Base-by-base conservation (phyloP, 2,329 filamentous ascomycete genomes). In the Epichloe scottii region DNA sequence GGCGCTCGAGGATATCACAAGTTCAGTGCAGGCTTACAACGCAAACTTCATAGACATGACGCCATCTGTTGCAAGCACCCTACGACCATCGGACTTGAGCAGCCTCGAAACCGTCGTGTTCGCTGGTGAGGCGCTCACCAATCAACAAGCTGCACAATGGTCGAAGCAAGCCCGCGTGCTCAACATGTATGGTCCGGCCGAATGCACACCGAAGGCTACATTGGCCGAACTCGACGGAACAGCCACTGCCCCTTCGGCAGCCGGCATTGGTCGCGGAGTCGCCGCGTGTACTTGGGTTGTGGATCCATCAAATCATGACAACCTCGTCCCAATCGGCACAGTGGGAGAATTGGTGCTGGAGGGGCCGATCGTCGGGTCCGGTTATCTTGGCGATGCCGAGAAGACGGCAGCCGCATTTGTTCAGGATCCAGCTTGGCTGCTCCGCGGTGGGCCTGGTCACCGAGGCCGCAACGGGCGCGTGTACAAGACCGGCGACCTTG, bases 281-380 rank as follows among this genome's bases (percentile, higher is more conserved):
- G 54, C 44, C 14, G 17, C 17, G 14, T 51, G 50, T 3, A 50
- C 52, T 3, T 64, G 62, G 63, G 52, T 65, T 7, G 58, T 64
- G 1, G 48, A 57, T 37, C 49, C 58, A 0, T 45, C 56, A 1
- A 51, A 62, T 17, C 53, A 56, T 7, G 23, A 61, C 2, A 51
- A 46, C 6, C 53, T 65, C 0, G 55, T 55, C 0, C 56, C 63
- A 0, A 46, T 59, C 19, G 59, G 61, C 1, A 38, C 41, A 0
- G 39, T 59, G 4, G 63, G 63, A 1, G 63, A 66, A 33, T 50
- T 66, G 0, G 46, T 63, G 0, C 33, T 66, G 3, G 60, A 65
- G 41, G 62, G 63, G 0, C 56, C 57, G 2, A 51, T 59, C 2
- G 46, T 66, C 3, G 55, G 55, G 0, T 49, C 51, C 3, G 62